phyloP scores from a whole-genome alignment of 208 protist species.

The Plasmodiophora brassicae region DNA sequence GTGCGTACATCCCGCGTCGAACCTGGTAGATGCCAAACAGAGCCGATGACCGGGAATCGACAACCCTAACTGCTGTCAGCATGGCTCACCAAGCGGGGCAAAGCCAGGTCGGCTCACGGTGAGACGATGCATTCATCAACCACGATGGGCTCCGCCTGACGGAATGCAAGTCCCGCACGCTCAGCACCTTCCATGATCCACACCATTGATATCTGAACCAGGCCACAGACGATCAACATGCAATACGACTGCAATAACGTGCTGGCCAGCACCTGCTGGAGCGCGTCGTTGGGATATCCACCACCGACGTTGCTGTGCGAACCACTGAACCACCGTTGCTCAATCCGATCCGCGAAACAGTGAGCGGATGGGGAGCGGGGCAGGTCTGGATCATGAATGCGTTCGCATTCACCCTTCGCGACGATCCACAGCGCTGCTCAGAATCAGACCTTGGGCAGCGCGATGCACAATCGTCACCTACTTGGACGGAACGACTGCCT shows the following conservation, averaged over 20 bases:
- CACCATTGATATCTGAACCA: too few species aligned
- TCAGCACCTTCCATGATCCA: slow-evolving; percentile 24
- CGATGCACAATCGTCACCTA: too few species aligned
- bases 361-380: not conserved
- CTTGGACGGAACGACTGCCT: not conserved
- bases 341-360: too few species aligned
- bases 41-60: not conserved
- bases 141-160: not conserved
- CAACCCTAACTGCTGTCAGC: not conserved
- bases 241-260: too few species aligned
- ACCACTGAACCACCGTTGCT: slow-evolving; percentile 3
- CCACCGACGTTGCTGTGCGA: slow-evolving; percentile 13
- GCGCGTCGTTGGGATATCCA: not conserved
- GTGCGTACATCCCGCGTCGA: too few species aligned
- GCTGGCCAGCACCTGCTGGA: slow-evolving; percentile 30
- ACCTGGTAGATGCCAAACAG: too few species aligned
- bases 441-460: too few species aligned
- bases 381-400: too few species aligned
- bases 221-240: too few species aligned
- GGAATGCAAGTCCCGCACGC: not conserved
- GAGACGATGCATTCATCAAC: not conserved
- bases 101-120: not conserved
- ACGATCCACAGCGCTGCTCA: not conserved
- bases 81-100: not conserved
- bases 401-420: not conserved